These are phyloP conservation scores for Escallonia rubra DNA, from an alignment of 129 eudicot genomes.

Conservation along the genomic window DNA sequence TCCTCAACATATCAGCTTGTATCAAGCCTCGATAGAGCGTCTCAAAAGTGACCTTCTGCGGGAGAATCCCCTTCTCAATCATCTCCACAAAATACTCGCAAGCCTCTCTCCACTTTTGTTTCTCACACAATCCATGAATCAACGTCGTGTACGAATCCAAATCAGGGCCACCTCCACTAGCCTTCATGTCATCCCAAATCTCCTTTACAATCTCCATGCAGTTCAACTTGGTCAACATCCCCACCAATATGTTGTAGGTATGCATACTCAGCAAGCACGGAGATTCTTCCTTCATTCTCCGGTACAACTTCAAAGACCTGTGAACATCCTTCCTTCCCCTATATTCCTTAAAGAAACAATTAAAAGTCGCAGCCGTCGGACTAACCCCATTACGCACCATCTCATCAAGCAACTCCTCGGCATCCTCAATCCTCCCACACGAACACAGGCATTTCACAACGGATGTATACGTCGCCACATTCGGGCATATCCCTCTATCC, in stretches of 20 bases:
- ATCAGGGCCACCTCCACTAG: constrained; percentile 66
- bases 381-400: constrained; percentile 62
- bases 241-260: constrained; percentile 71
- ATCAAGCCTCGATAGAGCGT: constrained; percentile 71
- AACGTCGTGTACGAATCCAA: constrained; percentile 80
- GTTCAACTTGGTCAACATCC: constrained; percentile 57
- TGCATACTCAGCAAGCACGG: constrained; percentile 39
- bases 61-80: constrained; percentile 91
- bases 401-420: constrained; percentile 53
- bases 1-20: constrained; percentile 76
- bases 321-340: constrained; percentile 78
- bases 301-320: constrained; percentile 61
- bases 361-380: constrained; percentile 68
- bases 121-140: constrained; percentile 80
- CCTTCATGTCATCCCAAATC: constrained; percentile 83
- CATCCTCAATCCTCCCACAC: constrained; percentile 66
- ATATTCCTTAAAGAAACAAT: constrained; percentile 86
- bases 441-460: constrained; percentile 84
- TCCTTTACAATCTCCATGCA: constrained; percentile 52
- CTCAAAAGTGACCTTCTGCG: constrained; percentile 92
- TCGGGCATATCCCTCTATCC: constrained; percentile 66
- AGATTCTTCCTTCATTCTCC: constrained; percentile 59
- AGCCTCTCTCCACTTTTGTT: constrained; percentile 68
- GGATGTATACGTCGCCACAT: constrained; percentile 60
- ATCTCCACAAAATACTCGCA: constrained; percentile 80